Base-by-base conservation (phyloP, 208 protist genomes). In the Phytomonas francai region DNA sequence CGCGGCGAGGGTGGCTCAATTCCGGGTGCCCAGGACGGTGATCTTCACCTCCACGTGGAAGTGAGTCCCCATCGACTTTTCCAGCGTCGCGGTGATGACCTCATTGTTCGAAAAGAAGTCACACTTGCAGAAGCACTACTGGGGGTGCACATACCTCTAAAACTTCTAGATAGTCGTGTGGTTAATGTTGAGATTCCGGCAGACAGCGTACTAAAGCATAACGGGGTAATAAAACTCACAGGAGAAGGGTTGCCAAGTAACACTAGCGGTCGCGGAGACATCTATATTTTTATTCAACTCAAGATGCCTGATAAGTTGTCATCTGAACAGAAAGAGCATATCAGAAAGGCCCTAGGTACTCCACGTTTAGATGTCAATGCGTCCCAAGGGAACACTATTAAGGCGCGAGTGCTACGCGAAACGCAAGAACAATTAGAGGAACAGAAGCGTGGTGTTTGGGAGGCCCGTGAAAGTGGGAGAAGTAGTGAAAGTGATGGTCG, bases 41-140 rank as follows among this genome's bases (percentile, higher is more conserved):
- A 99, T 73, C 81, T 99, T 61, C 88, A 99, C 64, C 87, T 99
- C 33, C 86, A 99, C 39, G 56, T 99, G 14, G 81, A 98, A 63
- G 79, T 98, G 66, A 93, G 91, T 45, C 79, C 92, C 27, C 97
- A 99, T 78, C 70, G 78, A 22, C 33, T 80, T 14, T 99, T 99
- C 73, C 71, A 92, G 57, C 84, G 98, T 36, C 80, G 97, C 36
- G 97, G 95, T 51, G 78, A 97, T 62, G 97, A 99, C 76, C 76
- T 99, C 0, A 64, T 97, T 42, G 88, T 98, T 63, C 78, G 81
- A 25, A 88, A 95, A 59, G 84, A 91, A 30, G 87, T 99, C 25
- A 87, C 84, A 7, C 87, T 99, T 30, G 70, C 85, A 6, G 97
- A 99, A 74, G 96, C 97, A 33, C 84, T 99, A 65, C 85, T 95